Base-by-base conservation (phyloP, 176 grass and related monocot species). In the Zoysia pacifica region DNA sequence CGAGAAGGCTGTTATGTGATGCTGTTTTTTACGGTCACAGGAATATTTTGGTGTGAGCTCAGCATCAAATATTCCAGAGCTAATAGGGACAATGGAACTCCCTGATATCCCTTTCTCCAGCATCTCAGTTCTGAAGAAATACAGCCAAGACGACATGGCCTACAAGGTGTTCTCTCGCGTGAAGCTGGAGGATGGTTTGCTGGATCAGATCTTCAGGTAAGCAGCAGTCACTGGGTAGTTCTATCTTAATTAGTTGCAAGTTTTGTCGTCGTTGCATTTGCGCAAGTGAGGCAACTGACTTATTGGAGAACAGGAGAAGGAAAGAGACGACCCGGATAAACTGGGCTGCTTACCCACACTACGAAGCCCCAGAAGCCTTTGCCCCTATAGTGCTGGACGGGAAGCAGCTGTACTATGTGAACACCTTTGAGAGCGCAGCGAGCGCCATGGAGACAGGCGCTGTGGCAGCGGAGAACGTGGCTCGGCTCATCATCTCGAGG, bases 301-400 rank as follows among this genome's bases (percentile, higher is more conserved):
- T 4, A 10, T n/a, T 53, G 79, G 55, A 52, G 73, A 60, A 51
- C 85, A 94, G 94, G 68, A 35, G 60, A 48, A 89, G 91, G 74
- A 87, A 80, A 36, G 94, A 97, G 60, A 92, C 90, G 20, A 73
- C 92, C 19, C 72, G 60, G 45, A 94, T 97, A 87, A 69, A 97
- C 78, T 97, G 94, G 94, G 80, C 94, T 43, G 91, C 94, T 8
- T 97, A 97, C 78, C 94, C 94, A 11, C 91, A 94, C 65, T 97
- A 94, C 39, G 64, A 94, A 78, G 90, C 91, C 15, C 94, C 94
- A 0, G 94, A 97, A 65, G 77, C 70, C 37, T 94, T 97, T 74
- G 89, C 90, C 13, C 94, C 91, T 9, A 90, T 97, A 65, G 15
- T 97, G 73, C 60, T 97, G 84, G 95, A 97, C 40, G 84, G 79